Evolutionary conservation across 2,329 filamentous ascomycete species (phyloP).

Genomic region (Cercospora sp.): DNA sequence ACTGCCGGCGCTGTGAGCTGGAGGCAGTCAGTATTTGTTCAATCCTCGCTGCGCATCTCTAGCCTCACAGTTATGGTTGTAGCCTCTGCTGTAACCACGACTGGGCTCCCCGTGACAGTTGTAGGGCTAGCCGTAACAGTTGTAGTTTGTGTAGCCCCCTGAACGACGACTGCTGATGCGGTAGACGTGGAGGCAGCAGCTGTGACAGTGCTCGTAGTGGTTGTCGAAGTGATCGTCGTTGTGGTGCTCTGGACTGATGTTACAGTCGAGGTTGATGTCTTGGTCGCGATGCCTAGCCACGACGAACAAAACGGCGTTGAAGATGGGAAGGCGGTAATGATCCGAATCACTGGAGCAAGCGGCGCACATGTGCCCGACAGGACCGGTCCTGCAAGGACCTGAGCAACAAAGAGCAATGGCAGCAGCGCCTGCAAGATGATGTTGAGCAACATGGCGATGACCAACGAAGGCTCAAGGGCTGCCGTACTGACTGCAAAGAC

Average conservation of each 20-base stretch:
- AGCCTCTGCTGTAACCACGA: background rate
- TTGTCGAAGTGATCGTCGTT: background rate
- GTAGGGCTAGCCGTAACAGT: background rate
- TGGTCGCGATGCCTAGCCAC: background rate
- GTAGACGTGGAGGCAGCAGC: background rate
- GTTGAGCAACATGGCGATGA: background rate
- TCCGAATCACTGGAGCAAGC: background rate
- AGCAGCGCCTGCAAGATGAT: background rate
- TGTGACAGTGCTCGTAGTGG: background rate
- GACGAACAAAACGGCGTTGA: background rate
- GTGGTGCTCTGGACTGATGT: background rate
- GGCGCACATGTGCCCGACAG: background rate
- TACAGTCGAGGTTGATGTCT: background rate
- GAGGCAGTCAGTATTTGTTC: background rate
- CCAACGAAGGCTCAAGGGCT: background rate
- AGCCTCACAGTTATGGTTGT: background rate
- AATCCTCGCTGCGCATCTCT: background rate
- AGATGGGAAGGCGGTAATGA: background rate
- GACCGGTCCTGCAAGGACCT: background rate
- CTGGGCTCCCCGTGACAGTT: background rate
- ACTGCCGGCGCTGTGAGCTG: background rate
- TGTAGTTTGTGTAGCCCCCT: background rate
- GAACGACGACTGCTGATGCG: background rate
- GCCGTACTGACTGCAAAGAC: background rate
- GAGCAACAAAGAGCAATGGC: background rate